Percentiles rank a stretch among this genome's conserved stretches.
These are phyloP conservation scores for Cryptosporidium tyzzeri DNA, from an alignment of 169 alveolate genomes.

Conservation along the genomic window DNA sequence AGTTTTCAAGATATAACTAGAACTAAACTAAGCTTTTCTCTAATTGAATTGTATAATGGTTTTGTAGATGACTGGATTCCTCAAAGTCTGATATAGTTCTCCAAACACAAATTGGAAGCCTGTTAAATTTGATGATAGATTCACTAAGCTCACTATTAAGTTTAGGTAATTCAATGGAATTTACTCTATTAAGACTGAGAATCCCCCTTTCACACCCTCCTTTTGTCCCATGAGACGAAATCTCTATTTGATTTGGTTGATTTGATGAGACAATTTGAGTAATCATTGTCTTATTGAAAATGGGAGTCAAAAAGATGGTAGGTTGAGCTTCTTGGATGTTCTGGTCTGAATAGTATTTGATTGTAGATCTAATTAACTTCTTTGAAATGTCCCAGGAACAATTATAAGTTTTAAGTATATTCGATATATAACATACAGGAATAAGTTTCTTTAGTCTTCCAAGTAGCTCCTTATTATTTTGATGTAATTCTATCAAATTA, in stretches of 20 bases:
- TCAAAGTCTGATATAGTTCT: conserved; percentile 11
- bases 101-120: conserved; percentile 36
- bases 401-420: not conserved
- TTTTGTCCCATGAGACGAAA: not conserved
- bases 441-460: conserved; percentile 24
- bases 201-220: not conserved
- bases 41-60: conserved; percentile 53
- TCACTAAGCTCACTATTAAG: conserved; percentile 1
- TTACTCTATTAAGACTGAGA: conserved; percentile 14
- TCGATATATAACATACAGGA: conserved; percentile 36
- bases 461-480: conserved; percentile 13
- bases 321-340: conserved; percentile 11
- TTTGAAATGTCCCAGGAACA: conserved; percentile 61
- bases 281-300: conserved; percentile 41
- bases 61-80: not conserved
- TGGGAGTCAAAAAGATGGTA: conserved; percentile 23
- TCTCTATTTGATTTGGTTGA: conserved; percentile 45
- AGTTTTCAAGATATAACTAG: not conserved
- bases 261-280: not conserved
- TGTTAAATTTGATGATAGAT: conserved; percentile 5
- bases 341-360: conserved; percentile 38
- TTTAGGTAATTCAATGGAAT: conserved; percentile 12
- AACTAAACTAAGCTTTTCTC: not conserved
- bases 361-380: conserved; percentile 24
- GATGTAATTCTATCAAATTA: not conserved